phyloP scores from a whole-genome alignment of 129 eudicot species.

The Solidago caesia region DNA sequence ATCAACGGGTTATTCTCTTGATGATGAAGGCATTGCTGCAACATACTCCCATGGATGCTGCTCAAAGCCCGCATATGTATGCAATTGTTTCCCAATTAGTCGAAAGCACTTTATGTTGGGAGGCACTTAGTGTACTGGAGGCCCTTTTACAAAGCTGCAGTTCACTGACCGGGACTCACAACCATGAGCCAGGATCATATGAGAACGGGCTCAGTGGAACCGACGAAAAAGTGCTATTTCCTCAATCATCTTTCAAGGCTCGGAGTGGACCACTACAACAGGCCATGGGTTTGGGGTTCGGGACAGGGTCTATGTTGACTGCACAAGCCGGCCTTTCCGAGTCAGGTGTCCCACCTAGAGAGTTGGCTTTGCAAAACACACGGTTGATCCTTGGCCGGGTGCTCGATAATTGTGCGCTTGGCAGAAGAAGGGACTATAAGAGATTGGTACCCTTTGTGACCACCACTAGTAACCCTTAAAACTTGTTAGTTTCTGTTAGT shows the following conservation, averaged over 20 bases:
- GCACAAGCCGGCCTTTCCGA: conserved; percentile 50
- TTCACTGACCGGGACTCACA: conserved; percentile 71
- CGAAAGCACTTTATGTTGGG: conserved; percentile 97
- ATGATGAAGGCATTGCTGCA: conserved; percentile 93
- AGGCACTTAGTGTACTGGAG: conserved; percentile 95
- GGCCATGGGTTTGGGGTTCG: conserved; percentile 69
- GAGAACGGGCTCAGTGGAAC: conserved; percentile 69
- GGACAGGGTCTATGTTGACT: conserved; percentile 41
- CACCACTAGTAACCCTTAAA: conserved; percentile 54
- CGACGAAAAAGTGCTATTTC: conserved; percentile 77
- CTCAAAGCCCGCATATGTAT: conserved; percentile 98
- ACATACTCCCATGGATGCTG: conserved; percentile 93
- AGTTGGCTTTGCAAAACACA: conserved; percentile 84
- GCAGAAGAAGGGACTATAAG: conserved; percentile 89
- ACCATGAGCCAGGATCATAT: conserved; percentile 46
- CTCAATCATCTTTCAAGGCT: conserved; percentile 90
- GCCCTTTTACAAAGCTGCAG: conserved; percentile 98
- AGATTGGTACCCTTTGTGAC: conserved; percentile 91
- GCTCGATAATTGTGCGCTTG: conserved; percentile 86
- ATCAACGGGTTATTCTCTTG: conserved; percentile 84
- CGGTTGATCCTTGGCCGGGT: conserved; percentile 89
- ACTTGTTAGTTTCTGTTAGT: conserved; percentile 12
- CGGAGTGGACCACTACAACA: conserved; percentile 91
- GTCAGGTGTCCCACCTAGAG: conserved; percentile 69
- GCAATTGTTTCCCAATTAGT: conserved; percentile 95